phyloP scores from a whole-genome alignment of 2,329 filamentous ascomycete genomes.

The Xylariaceae sp. region DNA sequence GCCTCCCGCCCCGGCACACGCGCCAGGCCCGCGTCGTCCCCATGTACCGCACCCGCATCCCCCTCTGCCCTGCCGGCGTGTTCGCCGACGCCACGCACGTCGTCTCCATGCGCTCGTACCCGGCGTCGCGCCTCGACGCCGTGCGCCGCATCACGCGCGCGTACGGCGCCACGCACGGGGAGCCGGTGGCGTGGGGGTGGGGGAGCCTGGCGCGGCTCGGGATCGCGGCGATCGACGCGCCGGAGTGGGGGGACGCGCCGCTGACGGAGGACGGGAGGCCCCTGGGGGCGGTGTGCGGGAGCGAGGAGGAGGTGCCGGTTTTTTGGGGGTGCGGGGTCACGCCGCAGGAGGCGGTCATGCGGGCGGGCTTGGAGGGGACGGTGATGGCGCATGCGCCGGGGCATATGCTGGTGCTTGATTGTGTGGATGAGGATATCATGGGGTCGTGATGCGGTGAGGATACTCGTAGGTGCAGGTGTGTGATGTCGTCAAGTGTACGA shows the following conservation, averaged over 20 bases:
- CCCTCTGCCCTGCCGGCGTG: constrained; percentile 52
- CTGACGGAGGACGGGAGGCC: constrained; percentile 36
- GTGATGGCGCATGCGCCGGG: constrained; percentile 60
- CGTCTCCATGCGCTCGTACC: constrained; percentile 61
- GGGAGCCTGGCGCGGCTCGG: constrained; percentile 48
- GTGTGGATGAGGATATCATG: constrained; percentile 35
- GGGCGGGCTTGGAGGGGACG: constrained; percentile 46
- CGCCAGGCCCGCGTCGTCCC: constrained; percentile 46
- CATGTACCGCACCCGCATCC: constrained; percentile 58
- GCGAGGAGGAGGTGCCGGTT: constrained; percentile 45
- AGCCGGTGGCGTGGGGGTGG: constrained; percentile 64
- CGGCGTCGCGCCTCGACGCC: constrained; percentile 39
- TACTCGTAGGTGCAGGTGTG: too few relatives aligned
- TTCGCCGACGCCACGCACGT: constrained; percentile 53
- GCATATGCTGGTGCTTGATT: constrained; percentile 58
- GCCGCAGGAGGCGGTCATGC: constrained; percentile 60
- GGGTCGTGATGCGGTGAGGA: neutral
- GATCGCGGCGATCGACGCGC: constrained; percentile 45
- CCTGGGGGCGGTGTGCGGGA: constrained; percentile 25
- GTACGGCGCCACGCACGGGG: constrained; percentile 56
- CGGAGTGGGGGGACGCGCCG: constrained; percentile 54
- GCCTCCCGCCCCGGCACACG: constrained; percentile 42
- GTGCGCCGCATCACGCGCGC: constrained; percentile 52
- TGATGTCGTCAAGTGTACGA: too few relatives aligned
- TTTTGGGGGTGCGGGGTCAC: constrained; percentile 66